Percentiles rank a stretch among this genome's conserved stretches.
Conservation (phyloP, 257 asterid species). For the Lavandula angustifolia region DNA sequence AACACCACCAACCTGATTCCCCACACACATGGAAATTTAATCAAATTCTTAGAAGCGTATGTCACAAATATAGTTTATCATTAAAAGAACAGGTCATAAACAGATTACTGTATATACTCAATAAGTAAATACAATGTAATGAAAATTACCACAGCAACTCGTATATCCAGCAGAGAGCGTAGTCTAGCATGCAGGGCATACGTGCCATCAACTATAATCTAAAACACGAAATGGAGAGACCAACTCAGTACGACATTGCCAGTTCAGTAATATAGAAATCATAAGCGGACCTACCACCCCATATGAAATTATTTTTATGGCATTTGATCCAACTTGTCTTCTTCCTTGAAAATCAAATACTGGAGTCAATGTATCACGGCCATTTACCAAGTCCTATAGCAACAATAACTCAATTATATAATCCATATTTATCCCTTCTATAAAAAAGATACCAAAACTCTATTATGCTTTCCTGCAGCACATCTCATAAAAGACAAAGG, state of each 20-base stretch:
- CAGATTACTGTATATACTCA: conserved; percentile 12
- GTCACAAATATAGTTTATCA: conserved; percentile 23
- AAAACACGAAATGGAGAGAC: conserved; percentile 34
- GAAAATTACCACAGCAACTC: conserved; percentile 94
- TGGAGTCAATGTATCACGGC: conserved; percentile 73
- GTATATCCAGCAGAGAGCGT: conserved; percentile 94
- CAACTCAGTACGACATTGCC: conserved; percentile 18
- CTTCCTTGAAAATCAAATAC: conserved; percentile 83
- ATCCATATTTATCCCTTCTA: conserved; percentile 19
- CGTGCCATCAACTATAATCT: conserved; percentile 96
- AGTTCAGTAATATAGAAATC: conserved; percentile 7
- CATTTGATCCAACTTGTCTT: conserved; percentile 66
- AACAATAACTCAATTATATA: conserved; percentile 27
- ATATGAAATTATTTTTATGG: conserved; percentile 59
- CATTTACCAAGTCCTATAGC: conserved; percentile 77
- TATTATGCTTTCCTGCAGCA: neutral
- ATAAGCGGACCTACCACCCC: conserved; percentile 76
- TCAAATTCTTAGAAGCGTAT: conserved; percentile 23
- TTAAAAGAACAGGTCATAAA: conserved; percentile 7
- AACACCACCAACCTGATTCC: conserved; percentile 94
- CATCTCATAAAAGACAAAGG: conserved; percentile 16
- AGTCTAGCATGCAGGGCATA: conserved; percentile 88
- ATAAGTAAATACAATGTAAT: neutral
- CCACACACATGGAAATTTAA: conserved; percentile 33
- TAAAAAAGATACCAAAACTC: neutral